phyloP scores from a whole-genome alignment of 768 basidiomycete genomes.

The Tephrocybe rancida region DNA sequence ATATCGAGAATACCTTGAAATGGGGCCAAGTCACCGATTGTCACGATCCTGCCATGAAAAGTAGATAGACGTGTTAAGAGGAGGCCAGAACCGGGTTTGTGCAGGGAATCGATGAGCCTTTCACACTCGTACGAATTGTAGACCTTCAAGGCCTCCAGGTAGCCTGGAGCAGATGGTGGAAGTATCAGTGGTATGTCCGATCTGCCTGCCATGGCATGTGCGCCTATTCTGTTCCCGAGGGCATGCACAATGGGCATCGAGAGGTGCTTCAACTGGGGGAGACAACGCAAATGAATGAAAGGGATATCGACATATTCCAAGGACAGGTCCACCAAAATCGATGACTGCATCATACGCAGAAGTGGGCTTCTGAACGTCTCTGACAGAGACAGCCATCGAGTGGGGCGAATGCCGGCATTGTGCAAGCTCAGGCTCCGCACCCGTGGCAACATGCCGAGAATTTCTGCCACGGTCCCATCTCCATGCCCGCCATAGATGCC shows the following conservation, averaged over 20 bases:
- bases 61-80: neutral
- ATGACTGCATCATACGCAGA: neutral
- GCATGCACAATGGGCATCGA: neutral
- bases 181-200: neutral
- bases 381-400: neutral
- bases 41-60: neutral
- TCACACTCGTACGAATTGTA: neutral
- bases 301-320: conserved; percentile 1
- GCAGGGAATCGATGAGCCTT: neutral
- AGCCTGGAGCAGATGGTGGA: neutral
- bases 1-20: neutral
- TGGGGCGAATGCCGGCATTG: neutral
- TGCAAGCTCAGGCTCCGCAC: neutral
- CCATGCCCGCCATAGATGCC: neutral
- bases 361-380: neutral
- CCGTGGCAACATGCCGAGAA: neutral
- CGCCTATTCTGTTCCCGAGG: too few relatives aligned
- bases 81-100: neutral
- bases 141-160: neutral
- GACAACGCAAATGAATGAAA: neutral
- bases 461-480: neutral
- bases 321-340: neutral
- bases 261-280: neutral
- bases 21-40: neutral
- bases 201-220: neutral